phyloP scores from a whole-genome alignment of 148 eudicot species.

The Nepenthes gracilis region DNA sequence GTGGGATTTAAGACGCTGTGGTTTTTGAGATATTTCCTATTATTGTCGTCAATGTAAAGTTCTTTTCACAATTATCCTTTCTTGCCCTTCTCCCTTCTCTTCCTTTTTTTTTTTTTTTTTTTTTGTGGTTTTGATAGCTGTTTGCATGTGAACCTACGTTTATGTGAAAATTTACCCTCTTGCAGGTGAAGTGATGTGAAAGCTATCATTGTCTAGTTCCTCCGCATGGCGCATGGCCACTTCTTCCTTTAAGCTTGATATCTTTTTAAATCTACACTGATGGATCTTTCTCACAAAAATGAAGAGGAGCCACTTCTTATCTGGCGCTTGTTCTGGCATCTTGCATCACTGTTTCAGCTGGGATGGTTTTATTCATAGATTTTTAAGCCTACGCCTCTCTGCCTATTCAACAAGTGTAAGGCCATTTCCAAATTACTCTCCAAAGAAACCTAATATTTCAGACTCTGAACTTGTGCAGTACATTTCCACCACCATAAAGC shows the following conservation, averaged over 20 bases:
- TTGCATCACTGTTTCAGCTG: constrained; percentile 10
- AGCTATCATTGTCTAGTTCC: no score
- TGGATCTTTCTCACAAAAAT: constrained; percentile 35
- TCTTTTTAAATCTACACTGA: constrained; percentile 13
- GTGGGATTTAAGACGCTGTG: no score
- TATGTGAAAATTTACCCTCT: no score
- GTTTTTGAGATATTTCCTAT: no score
- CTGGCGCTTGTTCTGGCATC: constrained; percentile 14
- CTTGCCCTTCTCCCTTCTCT: no score
- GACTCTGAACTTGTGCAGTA: constrained; percentile 68
- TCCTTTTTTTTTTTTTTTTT: no score
- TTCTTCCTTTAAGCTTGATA: not conserved
- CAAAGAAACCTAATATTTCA: constrained; percentile 44
- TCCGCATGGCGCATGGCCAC: no score
- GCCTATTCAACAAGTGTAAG: constrained; percentile 29
- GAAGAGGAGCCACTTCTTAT: constrained; percentile 32
- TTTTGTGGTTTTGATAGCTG: no score
- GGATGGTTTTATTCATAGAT: constrained; percentile 7
- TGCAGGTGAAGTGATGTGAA: no score
- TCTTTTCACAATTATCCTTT: no score
- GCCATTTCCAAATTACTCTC: constrained; percentile 74
- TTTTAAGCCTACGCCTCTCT: constrained; percentile 15
- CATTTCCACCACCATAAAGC: constrained; percentile 56
- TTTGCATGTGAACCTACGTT: no score
- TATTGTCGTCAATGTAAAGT: no score